A percentile compares a stretch with the other conserved stretches of the same genome.
Conservation (phyloP, 805 yeast species). For the Yueomyces sinensis region DNA sequence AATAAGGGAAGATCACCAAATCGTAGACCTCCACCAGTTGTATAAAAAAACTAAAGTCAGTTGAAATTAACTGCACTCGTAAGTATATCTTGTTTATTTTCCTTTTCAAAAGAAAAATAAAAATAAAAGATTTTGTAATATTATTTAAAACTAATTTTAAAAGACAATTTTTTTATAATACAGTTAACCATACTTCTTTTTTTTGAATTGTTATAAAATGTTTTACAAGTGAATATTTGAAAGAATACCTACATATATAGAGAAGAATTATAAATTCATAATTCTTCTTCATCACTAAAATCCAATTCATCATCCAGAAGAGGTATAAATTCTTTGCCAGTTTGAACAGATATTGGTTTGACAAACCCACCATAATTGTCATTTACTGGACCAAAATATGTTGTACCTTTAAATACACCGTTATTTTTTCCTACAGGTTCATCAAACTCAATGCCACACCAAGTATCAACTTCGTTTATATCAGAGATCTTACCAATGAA, state of each 20-base stretch:
- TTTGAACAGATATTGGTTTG: conserved; percentile 51
- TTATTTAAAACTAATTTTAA: too few species aligned
- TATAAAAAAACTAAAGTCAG: not conserved
- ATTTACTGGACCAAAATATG: conserved; percentile 43
- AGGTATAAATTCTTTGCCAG: conserved; percentile 40
- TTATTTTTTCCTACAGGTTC: conserved; percentile 81
- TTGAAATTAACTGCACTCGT: too few species aligned
- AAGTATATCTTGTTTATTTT: too few species aligned
- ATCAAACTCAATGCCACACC: conserved; percentile 83
- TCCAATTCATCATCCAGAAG: conserved; percentile 29
- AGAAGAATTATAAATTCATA: too few species aligned
- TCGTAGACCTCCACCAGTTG: conserved; percentile 13
- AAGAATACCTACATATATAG: too few species aligned
- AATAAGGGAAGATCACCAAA: conserved; percentile 8
- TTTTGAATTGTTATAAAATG: too few species aligned
- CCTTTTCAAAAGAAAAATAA: too few species aligned
- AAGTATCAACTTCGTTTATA: conserved; percentile 34
- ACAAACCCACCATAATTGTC: conserved; percentile 65
- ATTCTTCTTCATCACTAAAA: conserved; percentile 29
- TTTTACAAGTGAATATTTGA: too few species aligned
- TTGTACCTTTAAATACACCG: conserved; percentile 52
- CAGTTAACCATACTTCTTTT: too few species aligned
- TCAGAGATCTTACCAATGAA: conserved; percentile 58
- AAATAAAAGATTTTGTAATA: too few species aligned
- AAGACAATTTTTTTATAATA: too few species aligned